Evolutionary conservation across 345 rosid genomes (phyloP), one percentile per base, ranked within the genome.

Genomic region (Populus deltoides): DNA sequence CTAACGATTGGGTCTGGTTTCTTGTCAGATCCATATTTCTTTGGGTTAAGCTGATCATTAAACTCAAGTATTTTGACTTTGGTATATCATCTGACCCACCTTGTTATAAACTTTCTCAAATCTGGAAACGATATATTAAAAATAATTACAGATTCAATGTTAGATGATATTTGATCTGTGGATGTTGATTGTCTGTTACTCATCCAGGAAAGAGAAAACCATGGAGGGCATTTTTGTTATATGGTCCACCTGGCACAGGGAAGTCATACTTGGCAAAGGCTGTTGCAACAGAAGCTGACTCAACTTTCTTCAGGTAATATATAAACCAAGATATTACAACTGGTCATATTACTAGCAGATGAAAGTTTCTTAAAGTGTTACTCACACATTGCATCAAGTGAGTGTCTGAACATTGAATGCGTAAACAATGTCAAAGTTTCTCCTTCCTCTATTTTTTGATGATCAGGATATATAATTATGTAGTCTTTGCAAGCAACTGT

Each of bases 221-320:
- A 2, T 93, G 98, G 98, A 86, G 93, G 81, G 98, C 98, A 24
- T 93, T 93, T 75, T 84, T 92, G 43, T 82, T 92, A 72, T 93
- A 90, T 79, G 98, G 98, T 29, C 98, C 97, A 29, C 98, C 98
- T 69, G 98, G 98, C 68, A 93, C 98, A 16, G 98, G 98, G 49
- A 93, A 93, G 85, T 92, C 98, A 17, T 93, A 93, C 77, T 81
- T 93, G 72, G 98, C 98, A 3, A 93, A 93, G 85, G 98, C 98
- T 79, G 98, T 92, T 77, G 98, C 97, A 57, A 92, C 98, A 25
- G 97, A 93, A 85, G 97, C 97, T 33, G 98, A 92, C 65, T 93
- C 97, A 70, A 93, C 97, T 38, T 93, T 93, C 84, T 93, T 92
- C 86, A 93, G 98, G 98, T 93, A 76, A 84, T 74, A 10, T 57